These are phyloP conservation scores for Trichoderma parareesei DNA, from an alignment of 495 filamentous ascomycete species.

Conservation along the genomic window DNA sequence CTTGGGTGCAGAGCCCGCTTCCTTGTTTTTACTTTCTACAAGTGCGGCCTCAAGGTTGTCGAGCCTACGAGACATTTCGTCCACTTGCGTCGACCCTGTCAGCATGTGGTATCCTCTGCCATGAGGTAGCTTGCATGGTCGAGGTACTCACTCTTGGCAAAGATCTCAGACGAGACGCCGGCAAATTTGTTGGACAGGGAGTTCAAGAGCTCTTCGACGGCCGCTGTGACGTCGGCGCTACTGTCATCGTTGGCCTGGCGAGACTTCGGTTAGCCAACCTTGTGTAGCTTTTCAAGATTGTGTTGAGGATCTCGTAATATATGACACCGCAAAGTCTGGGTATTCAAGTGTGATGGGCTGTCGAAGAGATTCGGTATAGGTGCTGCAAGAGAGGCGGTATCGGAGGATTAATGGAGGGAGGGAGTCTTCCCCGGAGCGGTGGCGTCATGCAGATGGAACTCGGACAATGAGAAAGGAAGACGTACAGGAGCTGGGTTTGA, in stretches of 20 bases:
- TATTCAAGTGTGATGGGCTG: background rate
- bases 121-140: background rate
- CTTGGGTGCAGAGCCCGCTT: constrained; percentile 21
- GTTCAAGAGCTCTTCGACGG: constrained; percentile 78
- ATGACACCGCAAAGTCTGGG: no score
- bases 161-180: constrained; percentile 71
- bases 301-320: no score
- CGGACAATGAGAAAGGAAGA: background rate
- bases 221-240: constrained; percentile 57
- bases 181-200: constrained; percentile 78
- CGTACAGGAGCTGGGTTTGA: background rate
- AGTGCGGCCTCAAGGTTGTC: constrained; percentile 79
- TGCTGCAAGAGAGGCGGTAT: background rate
- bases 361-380: background rate
- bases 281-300: no score
- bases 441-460: background rate
- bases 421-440: background rate
- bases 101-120: constrained; percentile 1
- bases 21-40: constrained; percentile 41
- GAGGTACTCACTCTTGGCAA: constrained; percentile 66
- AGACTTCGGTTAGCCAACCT: background rate
- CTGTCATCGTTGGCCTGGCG: constrained; percentile 16
- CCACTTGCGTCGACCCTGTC: constrained; percentile 49
- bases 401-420: background rate
- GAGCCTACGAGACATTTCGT: constrained; percentile 86